phyloP scores from a whole-genome alignment of 176 grass and related monocot species.

The Echinochloa phyllopogon region DNA sequence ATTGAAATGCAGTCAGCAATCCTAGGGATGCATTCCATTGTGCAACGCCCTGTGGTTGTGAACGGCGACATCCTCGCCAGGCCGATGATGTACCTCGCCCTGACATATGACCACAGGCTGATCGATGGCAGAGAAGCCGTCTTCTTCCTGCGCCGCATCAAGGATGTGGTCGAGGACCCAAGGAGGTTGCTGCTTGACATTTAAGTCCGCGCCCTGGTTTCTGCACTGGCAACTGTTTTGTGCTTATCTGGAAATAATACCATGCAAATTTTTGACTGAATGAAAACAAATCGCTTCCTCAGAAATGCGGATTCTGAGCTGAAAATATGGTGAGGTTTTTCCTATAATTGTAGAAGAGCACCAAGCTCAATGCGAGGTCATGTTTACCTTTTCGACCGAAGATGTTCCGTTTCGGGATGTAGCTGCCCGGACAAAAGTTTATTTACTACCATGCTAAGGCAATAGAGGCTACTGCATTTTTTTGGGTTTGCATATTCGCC shows the following conservation, averaged over 20 bases:
- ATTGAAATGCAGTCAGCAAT: constrained; percentile 71
- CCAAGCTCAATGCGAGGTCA: constrained; percentile 21
- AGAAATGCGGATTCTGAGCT: constrained; percentile 29
- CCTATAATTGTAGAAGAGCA: constrained; percentile 31
- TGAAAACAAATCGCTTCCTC: constrained; percentile 32
- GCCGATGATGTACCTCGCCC: constrained; percentile 83
- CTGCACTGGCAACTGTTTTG: constrained; percentile 34
- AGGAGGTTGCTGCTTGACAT: constrained; percentile 80
- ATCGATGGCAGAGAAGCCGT: constrained; percentile 86
- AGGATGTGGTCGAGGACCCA: constrained; percentile 86
- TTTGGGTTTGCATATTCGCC: background rate
- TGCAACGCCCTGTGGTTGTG: constrained; percentile 70
- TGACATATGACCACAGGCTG: constrained; percentile 84
- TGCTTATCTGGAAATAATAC: constrained; percentile 66
- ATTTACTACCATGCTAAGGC: constrained; percentile 28
- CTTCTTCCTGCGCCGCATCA: constrained; percentile 84
- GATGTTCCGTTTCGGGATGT: constrained; percentile 27
- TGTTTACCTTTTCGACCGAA: background rate
- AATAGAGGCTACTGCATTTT: constrained; percentile 1
- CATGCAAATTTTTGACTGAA: constrained; percentile 61
- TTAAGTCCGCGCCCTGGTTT: background rate
- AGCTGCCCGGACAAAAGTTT: constrained; percentile 38
- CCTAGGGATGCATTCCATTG: constrained; percentile 87
- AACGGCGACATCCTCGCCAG: constrained; percentile 61
- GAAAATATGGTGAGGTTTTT: constrained; percentile 5